Evolutionary conservation across 2,329 filamentous ascomycete species (phyloP), one percentile per base, ranked within the genome.

Genomic region (Aspergillus tamarii): DNA sequence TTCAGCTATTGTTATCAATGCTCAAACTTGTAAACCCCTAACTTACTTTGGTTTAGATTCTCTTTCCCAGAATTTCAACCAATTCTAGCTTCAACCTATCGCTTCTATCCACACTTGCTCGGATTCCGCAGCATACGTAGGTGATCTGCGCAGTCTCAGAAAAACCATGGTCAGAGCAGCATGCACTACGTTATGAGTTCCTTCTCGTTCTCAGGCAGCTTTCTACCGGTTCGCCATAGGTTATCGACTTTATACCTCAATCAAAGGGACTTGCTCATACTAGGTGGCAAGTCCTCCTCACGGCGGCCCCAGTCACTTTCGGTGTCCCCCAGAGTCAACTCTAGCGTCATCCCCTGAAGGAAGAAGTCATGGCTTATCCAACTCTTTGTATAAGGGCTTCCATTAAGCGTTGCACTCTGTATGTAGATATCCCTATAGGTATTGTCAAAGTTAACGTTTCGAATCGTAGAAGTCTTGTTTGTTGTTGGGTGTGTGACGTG

Each of bases 331-430:
- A 92, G 76, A 4, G 82, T 84, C 60, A 92, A 78, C 58, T 91
- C 88, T 57, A 92, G 78, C 64, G 87, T 83, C 41, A 85, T 84
- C 0, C 89, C 89, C 43, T 90, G 82, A 0, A 85, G 81, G 72
- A 91, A 91, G 69, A 92, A 91, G 48, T 81, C 84, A 76, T 92
- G 89, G 46, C 84, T 83, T 19, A 92, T 78, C 88, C 89, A 92
- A 73, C 85, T 91, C 74, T 80, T 84, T 0, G 81, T 85, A 68
- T 89, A 91, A 0, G 79, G 75, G 67, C 80, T 64, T 1, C 89
- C 89, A 70, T 92, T 74, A 26, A 91, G 75, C 3, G 82, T 90
- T 2, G 87, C 89, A 43, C 79, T 87, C 78, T 91, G 88, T 19
- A 92, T 87, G 66, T 86, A 91, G 0, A 91, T 82, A 43, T 82